Conservation (phyloP, 2,329 filamentous ascomycete genomes). For the Shiraia sp. region DNA sequence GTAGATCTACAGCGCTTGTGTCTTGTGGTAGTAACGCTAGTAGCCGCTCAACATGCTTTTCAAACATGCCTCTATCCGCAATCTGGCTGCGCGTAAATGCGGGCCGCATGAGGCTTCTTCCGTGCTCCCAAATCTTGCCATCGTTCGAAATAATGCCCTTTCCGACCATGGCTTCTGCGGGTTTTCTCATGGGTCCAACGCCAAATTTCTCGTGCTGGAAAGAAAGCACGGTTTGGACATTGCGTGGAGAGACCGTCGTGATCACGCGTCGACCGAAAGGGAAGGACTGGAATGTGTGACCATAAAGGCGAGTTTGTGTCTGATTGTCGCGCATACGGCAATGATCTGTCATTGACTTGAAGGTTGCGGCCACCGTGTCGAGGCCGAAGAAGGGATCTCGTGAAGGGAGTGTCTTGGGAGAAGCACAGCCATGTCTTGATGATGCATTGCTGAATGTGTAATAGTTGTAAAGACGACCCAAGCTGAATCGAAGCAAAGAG, state of each 20-base stretch:
- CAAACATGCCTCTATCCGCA: constrained; percentile 13
- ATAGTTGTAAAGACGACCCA: not conserved
- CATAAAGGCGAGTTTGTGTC: constrained; percentile 3
- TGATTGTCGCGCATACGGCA: constrained; percentile 1
- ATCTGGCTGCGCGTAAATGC: constrained; percentile 16
- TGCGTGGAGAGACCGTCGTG: constrained; percentile 10
- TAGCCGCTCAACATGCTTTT: constrained; percentile 11
- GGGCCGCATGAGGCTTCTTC: constrained; percentile 12
- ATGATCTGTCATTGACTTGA: constrained; percentile 2
- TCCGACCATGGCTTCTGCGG: constrained; percentile 10
- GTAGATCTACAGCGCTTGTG: constrained; percentile 9
- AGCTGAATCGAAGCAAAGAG: no score
- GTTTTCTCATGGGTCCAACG: constrained; percentile 9
- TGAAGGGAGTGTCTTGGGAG: constrained; percentile 5
- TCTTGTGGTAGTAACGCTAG: constrained; percentile 7
- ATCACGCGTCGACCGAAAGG: constrained; percentile 15
- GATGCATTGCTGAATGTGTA: constrained; percentile 1
- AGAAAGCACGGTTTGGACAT: constrained; percentile 13
- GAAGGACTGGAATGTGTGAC: constrained; percentile 12
- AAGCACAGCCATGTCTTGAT: not conserved
- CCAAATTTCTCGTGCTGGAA: constrained; percentile 15
- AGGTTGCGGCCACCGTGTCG: constrained; percentile 6
- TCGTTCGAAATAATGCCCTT: constrained; percentile 16
- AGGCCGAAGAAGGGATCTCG: constrained; percentile 11
- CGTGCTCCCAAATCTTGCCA: constrained; percentile 11